Conservation (phyloP, 805 yeast genomes). For the Blastobotrys chiropterorum region DNA sequence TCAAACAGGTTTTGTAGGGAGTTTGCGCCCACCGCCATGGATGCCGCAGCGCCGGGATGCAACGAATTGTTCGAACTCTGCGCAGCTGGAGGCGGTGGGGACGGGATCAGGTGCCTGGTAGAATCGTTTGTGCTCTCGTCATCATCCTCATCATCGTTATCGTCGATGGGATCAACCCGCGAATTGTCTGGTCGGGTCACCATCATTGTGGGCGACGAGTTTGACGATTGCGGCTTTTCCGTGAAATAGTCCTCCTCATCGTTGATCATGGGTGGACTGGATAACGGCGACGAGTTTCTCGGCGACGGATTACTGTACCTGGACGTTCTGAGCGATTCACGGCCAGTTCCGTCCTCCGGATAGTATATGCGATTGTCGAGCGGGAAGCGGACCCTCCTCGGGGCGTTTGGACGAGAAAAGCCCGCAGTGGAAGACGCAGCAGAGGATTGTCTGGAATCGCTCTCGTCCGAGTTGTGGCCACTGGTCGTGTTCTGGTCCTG, state of each 20-base stretch:
- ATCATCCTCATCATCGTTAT: conserved; percentile 4
- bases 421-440: not conserved
- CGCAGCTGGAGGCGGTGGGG: not conserved
- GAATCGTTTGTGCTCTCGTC: not conserved
- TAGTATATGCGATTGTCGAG: not conserved
- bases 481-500: not conserved
- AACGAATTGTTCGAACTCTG: not conserved
- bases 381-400: not conserved
- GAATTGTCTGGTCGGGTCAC: conserved; percentile 9
- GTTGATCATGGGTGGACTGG: not conserved
- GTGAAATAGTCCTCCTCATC: conserved; percentile 1
- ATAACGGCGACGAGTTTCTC: not conserved
- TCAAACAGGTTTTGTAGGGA: conserved; percentile 20
- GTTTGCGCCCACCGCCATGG: conserved; percentile 3
- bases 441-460: not conserved
- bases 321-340: not conserved
- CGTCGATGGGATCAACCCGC: conserved; percentile 6
- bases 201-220: conserved; percentile 6
- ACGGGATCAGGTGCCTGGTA: not conserved
- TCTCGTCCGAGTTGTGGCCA: not conserved
- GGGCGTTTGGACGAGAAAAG: not conserved
- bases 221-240: not conserved
- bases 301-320: not conserved
- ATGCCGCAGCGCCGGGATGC: not conserved
- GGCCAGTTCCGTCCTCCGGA: not conserved